Evolutionary conservation across 2,329 filamentous ascomycete genomes (phyloP).

Genomic region (Pseudogymnoascus sp.): DNA sequence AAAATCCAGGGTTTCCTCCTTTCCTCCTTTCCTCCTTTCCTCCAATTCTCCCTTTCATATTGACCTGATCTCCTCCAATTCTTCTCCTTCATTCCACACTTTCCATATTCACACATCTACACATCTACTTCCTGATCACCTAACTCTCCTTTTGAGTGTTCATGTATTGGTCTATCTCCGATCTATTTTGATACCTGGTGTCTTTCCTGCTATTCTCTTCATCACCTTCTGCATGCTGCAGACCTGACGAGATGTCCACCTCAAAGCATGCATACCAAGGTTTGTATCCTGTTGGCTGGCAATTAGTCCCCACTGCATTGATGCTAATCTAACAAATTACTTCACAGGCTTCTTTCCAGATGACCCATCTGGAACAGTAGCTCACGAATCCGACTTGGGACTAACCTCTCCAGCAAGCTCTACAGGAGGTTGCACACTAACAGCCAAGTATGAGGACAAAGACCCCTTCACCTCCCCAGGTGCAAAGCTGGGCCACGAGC

Average conservation of each 20-base stretch:
- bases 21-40: not conserved
- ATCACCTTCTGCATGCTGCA: not conserved
- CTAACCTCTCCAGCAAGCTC: slow-evolving; percentile 21
- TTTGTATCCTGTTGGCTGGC: slow-evolving; percentile 37
- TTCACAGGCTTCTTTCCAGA: slow-evolving; percentile 59
- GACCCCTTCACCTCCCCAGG: slow-evolving; percentile 47
- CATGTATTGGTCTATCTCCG: not conserved
- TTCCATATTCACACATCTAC: not conserved
- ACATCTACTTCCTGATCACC: not conserved
- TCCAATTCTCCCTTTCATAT: not conserved
- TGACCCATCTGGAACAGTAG: slow-evolving; percentile 29
- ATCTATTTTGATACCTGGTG: not conserved
- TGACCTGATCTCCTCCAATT: slow-evolving; percentile 3
- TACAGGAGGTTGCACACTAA: slow-evolving; percentile 19
- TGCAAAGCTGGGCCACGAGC: slow-evolving; percentile 30
- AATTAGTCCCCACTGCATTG: slow-evolving; percentile 49
- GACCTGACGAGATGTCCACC: slow-evolving; percentile 10
- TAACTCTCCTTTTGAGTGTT: not conserved
- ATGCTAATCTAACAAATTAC: slow-evolving; percentile 59
- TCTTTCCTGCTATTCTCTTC: not conserved
- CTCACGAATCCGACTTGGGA: slow-evolving; percentile 2
- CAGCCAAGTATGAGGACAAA: slow-evolving; percentile 31
- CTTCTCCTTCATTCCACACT: not conserved
- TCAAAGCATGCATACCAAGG: slow-evolving; percentile 8
- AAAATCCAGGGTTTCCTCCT: not conserved